Conservation (phyloP, 2,329 filamentous ascomycete genomes). For the Diplocarpon mali region DNA sequence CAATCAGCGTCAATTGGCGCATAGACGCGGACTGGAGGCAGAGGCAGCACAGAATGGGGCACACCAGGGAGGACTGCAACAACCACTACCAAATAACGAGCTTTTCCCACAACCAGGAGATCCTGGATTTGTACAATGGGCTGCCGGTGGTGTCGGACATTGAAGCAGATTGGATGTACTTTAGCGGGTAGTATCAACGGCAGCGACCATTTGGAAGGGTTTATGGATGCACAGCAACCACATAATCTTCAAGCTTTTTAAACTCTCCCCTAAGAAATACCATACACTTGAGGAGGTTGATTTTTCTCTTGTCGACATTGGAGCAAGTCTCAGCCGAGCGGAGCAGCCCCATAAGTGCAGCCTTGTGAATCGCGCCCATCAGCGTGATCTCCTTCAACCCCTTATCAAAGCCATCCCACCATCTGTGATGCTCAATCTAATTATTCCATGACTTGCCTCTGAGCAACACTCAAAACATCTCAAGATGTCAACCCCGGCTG, state of each 20-base stretch:
- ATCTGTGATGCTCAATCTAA: constrained; percentile 10
- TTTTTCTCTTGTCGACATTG: too few relatives aligned
- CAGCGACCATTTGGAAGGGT: neutral
- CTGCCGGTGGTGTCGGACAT: constrained; percentile 52
- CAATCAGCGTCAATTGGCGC: constrained; percentile 54
- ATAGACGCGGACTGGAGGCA: constrained; percentile 33
- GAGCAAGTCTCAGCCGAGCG: too few relatives aligned
- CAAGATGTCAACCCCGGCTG: constrained; percentile 37
- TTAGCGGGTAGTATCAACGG: constrained; percentile 13
- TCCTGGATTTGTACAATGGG: constrained; percentile 56
- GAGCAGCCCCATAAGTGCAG: neutral
- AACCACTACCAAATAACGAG: constrained; percentile 35
- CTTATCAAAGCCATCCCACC: too few relatives aligned
- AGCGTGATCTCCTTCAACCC: neutral
- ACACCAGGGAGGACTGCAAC: constrained; percentile 18
- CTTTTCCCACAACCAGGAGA: constrained; percentile 57
- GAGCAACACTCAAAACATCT: constrained; percentile 20
- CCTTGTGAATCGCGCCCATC: neutral
- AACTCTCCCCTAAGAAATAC: too few relatives aligned
- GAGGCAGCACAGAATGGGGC: constrained; percentile 27
- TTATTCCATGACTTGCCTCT: constrained; percentile 19
- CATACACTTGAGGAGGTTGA: too few relatives aligned
- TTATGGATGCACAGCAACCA: neutral
- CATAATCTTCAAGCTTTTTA: too few relatives aligned
- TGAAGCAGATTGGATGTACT: constrained; percentile 22